A percentile compares a stretch with the other conserved stretches of the same genome.
These are phyloP conservation scores for Ottelia alismoides DNA, from an alignment of 106 monocot species.

Conservation along the genomic window DNA sequence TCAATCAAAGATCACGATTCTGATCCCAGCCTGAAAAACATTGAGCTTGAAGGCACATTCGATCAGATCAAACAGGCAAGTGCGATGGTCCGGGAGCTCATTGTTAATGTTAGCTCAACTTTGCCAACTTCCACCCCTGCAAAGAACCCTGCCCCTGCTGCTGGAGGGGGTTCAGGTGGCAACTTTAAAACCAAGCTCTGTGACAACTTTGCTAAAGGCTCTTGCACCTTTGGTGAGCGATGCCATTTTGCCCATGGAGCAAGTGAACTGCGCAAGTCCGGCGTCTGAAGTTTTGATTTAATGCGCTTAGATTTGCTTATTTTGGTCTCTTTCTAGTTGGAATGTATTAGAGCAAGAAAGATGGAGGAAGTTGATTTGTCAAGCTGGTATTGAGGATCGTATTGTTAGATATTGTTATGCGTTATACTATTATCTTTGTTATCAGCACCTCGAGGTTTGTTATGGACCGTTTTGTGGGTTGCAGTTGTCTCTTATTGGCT, in stretches of 20 bases:
- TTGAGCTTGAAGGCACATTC: slow-evolving; percentile 24
- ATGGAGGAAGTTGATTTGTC: too few species aligned
- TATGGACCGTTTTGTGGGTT: too few species aligned
- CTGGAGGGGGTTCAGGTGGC: neutral
- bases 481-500: too few species aligned
- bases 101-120: slow-evolving; percentile 15
- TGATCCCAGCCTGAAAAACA: slow-evolving; percentile 17
- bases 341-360: too few species aligned
- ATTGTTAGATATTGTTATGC: too few species aligned
- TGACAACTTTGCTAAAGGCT: slow-evolving; percentile 21
- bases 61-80: slow-evolving; percentile 32
- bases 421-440: too few species aligned
- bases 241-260: slow-evolving; percentile 29
- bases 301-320: too few species aligned
- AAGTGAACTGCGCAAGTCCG: slow-evolving; percentile 9
- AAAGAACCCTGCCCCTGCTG: neutral
- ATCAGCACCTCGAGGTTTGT: too few species aligned
- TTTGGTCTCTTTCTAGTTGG: too few species aligned
- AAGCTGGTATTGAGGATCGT: too few species aligned
- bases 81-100: slow-evolving; percentile 26
- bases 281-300: too few species aligned
- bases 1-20: slow-evolving; percentile 19
- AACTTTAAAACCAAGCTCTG: slow-evolving; percentile 28
- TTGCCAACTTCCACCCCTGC: neutral
- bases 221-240: slow-evolving; percentile 23